Evolutionary conservation across 306 rosid species (phyloP).

Genomic region (Prinsepia uniflora): DNA sequence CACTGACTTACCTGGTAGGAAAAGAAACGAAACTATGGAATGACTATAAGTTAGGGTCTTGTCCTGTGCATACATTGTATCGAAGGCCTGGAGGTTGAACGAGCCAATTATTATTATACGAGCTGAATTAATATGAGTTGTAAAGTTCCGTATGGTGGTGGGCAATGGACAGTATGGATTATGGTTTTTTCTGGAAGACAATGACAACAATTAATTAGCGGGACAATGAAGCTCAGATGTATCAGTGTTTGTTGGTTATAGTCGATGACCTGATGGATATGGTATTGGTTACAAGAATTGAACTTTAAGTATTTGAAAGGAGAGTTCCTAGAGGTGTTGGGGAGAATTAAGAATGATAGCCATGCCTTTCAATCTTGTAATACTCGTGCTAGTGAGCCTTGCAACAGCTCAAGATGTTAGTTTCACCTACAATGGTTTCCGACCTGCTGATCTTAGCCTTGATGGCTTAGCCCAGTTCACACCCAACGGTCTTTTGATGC

Average conservation of each 20-base stretch:
- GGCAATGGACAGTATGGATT: neutral
- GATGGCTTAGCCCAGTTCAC: slow-evolving; percentile 48
- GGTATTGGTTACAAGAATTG: neutral
- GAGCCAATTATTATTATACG: neutral
- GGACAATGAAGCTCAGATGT: neutral
- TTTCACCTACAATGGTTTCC: slow-evolving; percentile 50
- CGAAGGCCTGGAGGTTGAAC: neutral
- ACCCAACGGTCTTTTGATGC: slow-evolving; percentile 42
- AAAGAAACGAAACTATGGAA: neutral
- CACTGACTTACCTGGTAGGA: neutral
- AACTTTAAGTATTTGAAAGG: neutral
- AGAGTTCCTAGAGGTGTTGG: neutral
- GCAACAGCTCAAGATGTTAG: slow-evolving; percentile 26
- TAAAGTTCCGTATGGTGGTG: neutral
- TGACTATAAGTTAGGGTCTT: neutral
- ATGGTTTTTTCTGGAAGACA: neutral
- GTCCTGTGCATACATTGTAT: neutral
- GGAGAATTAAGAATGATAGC: neutral
- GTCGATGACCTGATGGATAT: neutral
- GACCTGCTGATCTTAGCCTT: slow-evolving; percentile 28
- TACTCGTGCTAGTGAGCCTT: slow-evolving; percentile 10
- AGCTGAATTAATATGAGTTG: neutral
- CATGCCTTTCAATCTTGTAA: slow-evolving; percentile 35
- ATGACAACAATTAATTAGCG: neutral
- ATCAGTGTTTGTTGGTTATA: neutral